phyloP scores from a whole-genome alignment of 208 protist genomes.

The Leishmania braziliensis region DNA sequence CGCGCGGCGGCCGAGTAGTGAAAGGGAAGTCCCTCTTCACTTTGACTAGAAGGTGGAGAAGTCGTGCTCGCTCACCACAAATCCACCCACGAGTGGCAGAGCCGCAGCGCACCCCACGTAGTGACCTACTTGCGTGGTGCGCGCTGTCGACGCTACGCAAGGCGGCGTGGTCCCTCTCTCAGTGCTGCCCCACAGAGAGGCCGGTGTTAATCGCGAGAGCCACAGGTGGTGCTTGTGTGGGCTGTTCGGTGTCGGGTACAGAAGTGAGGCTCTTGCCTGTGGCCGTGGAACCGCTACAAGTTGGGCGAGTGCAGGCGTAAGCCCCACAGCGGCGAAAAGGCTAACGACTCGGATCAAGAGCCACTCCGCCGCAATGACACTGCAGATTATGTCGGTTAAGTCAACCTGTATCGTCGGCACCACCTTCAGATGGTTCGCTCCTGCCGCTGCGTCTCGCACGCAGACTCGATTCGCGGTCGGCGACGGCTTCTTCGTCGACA shows the following conservation, averaged over 20 bases:
- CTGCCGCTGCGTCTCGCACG: conserved; percentile 5
- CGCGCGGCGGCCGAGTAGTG: not conserved
- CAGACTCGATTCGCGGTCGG: not conserved
- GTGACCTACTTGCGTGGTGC: no score
- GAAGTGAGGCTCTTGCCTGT: conserved; percentile 5
- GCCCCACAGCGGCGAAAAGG: conserved; percentile 14
- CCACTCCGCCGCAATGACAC: conserved; percentile 29
- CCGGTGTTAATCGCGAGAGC: not conserved
- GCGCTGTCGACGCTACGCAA: not conserved
- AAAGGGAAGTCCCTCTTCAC: not conserved
- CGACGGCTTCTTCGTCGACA: conserved; percentile 8
- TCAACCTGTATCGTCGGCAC: conserved; percentile 9
- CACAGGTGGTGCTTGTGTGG: not conserved
- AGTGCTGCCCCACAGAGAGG: not conserved
- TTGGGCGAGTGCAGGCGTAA: conserved; percentile 5
- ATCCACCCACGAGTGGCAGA: not conserved
- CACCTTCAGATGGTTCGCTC: not conserved
- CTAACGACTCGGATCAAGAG: conserved; percentile 19
- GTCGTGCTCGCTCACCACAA: conserved; percentile 27
- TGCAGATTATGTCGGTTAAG: conserved; percentile 18
- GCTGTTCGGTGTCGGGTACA: conserved; percentile 15
- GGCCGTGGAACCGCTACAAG: conserved; percentile 20
- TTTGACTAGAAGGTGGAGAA: conserved; percentile 12
- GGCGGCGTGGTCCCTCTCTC: no score
- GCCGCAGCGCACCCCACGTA: not conserved